These are phyloP conservation scores for Pythium vanterpoolii DNA, from an alignment of 352 stramenopile species.

Conservation along the genomic window DNA sequence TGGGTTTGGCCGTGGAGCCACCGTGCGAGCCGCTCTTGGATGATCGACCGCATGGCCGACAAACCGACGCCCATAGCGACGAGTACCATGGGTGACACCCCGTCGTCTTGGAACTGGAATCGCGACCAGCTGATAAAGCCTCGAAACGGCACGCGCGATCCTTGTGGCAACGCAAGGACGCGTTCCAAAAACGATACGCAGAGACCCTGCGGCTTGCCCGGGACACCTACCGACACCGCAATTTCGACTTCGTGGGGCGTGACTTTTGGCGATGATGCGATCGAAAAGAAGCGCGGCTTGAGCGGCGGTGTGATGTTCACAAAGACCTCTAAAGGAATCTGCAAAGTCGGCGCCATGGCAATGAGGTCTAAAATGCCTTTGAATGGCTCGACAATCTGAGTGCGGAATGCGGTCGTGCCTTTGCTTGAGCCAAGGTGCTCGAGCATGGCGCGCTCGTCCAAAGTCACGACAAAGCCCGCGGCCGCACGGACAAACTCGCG, in stretches of 20 bases:
- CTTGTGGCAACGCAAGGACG: conserved; percentile 25
- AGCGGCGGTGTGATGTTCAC: conserved; percentile 83
- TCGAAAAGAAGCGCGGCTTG: conserved; percentile 91
- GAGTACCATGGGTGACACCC: conserved; percentile 79
- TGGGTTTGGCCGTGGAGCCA: conserved; percentile 4
- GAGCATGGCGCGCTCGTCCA: conserved; percentile 41
- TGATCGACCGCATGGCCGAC: conserved; percentile 65
- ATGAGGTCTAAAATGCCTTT: conserved; percentile 82
- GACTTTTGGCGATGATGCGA: conserved; percentile 81
- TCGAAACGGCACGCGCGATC: conserved; percentile 58
- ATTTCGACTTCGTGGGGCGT: conserved; percentile 82
- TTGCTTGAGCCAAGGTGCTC: conserved; percentile 53
- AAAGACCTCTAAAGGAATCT: conserved; percentile 69
- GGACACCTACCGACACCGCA: conserved; percentile 88
- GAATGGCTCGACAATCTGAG: conserved; percentile 71
- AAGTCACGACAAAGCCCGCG: conserved; percentile 43
- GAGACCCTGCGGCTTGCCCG: conserved; percentile 31
- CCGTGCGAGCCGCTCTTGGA: conserved; percentile 30
- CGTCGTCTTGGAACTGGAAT: conserved; percentile 85
- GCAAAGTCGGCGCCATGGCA: conserved; percentile 42
- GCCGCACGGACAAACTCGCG: conserved; percentile 42
- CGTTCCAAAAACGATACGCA: conserved; percentile 32
- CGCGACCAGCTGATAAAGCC: conserved; percentile 87
- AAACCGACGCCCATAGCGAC: conserved; percentile 93
- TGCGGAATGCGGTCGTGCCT: conserved; percentile 72